phyloP scores from a whole-genome alignment of 805 yeast genomes.

The Suhomyces prunicola region DNA sequence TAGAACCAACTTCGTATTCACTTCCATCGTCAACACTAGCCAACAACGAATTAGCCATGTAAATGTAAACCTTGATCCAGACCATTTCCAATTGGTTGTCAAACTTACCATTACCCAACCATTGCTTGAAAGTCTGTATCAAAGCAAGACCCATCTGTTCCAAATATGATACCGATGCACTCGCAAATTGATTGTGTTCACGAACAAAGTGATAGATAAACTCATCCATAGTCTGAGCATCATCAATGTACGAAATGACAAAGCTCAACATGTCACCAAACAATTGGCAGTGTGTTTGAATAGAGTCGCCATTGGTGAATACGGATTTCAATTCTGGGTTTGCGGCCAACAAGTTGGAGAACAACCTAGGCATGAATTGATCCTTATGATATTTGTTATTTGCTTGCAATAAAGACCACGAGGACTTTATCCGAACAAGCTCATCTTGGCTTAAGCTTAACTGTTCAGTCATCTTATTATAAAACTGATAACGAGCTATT shows the following conservation, averaged over 20 bases:
- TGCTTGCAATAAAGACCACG: conserved; percentile 35
- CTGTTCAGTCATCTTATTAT: conserved; percentile 3
- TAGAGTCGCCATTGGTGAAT: conserved; percentile 23
- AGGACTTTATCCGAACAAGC: conserved; percentile 20
- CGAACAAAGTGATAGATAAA: conserved; percentile 31
- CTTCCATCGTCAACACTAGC: conserved; percentile 17
- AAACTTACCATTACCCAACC: conserved; percentile 31
- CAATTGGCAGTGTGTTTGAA: conserved; percentile 29
- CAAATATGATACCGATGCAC: conserved; percentile 26
- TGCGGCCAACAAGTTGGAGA: conserved; percentile 30
- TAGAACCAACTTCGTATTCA: conserved; percentile 23
- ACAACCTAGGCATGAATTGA: conserved; percentile 29
- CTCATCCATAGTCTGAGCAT: conserved; percentile 25
- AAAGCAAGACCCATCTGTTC: conserved; percentile 43
- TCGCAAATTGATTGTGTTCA: conserved; percentile 27
- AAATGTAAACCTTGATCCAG: conserved; percentile 41
- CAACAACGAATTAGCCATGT: conserved; percentile 37
- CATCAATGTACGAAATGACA: conserved; percentile 29
- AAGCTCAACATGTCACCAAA: conserved; percentile 36
- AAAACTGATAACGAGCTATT: not conserved
- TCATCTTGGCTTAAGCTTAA: conserved; percentile 12
- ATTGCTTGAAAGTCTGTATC: conserved; percentile 35
- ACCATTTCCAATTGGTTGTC: conserved; percentile 30
- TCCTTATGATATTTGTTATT: conserved; percentile 27
- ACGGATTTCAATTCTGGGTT: conserved; percentile 23